phyloP scores from a whole-genome alignment of 352 stramenopile species.

The Globisporangium heterothallicum region DNA sequence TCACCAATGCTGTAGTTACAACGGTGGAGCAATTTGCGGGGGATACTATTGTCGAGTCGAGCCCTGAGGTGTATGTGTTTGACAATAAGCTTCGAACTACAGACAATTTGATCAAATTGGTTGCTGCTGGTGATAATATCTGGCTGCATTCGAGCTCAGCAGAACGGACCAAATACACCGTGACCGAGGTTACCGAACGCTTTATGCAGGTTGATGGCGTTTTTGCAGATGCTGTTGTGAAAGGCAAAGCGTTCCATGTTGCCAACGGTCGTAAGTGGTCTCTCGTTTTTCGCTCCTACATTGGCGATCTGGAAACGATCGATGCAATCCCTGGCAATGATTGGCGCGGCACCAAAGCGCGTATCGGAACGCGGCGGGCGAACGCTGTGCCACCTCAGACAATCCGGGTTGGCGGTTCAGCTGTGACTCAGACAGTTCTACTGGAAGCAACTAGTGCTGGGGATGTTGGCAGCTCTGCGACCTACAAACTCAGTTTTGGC shows the following conservation, averaged over 20 bases:
- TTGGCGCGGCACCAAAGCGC: conserved; percentile 47
- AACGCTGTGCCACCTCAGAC: conserved; percentile 32
- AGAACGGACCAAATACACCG: conserved; percentile 45
- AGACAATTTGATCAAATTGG: conserved; percentile 31
- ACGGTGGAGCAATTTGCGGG: conserved; percentile 30
- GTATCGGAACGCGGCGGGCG: conserved; percentile 39
- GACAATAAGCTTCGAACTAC: conserved; percentile 66
- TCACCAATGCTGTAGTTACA: conserved; percentile 24
- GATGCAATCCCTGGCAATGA: conserved; percentile 54
- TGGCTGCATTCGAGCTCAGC: conserved; percentile 41
- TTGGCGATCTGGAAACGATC: conserved; percentile 44
- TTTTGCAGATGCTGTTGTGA: conserved; percentile 38
- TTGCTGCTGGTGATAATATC: conserved; percentile 35
- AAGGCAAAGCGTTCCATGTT: conserved; percentile 25
- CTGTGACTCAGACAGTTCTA: conserved; percentile 43
- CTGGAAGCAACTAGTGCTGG: conserved; percentile 29
- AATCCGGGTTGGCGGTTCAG: conserved; percentile 48
- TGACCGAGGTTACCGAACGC: conserved; percentile 20
- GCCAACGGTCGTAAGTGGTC: conserved; percentile 53
- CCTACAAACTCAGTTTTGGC: conserved; percentile 51
- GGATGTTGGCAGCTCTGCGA: conserved; percentile 22
- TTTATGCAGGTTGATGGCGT: conserved; percentile 44
- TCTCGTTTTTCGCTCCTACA: conserved; percentile 66
- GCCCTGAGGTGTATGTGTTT: conserved; percentile 39
- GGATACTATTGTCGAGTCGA: conserved; percentile 20